phyloP scores from a whole-genome alignment of 139 green algal species.

The Chlamydomonas sphaeroides region DNA sequence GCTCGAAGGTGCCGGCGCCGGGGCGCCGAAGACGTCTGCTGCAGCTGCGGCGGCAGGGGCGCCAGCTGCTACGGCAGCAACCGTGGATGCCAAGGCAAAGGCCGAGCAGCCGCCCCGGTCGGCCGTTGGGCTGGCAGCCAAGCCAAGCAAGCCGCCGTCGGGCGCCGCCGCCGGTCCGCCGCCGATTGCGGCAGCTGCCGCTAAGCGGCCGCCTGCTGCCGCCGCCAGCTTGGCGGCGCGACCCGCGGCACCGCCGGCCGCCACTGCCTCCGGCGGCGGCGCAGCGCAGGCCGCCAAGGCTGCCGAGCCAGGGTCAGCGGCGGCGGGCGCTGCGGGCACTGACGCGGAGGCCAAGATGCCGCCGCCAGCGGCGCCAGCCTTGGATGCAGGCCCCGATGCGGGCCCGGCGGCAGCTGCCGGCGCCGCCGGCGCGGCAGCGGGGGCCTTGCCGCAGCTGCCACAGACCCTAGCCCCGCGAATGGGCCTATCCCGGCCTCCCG shows the following conservation, averaged over 20 bases:
- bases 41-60: not conserved
- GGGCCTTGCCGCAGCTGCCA: conserved; percentile 18
- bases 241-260: not conserved
- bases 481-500: not conserved
- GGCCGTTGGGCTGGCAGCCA: too few relatives aligned
- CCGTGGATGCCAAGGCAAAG: too few relatives aligned
- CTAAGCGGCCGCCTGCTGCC: too few relatives aligned
- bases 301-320: too few relatives aligned
- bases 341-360: not conserved
- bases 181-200: too few relatives aligned
- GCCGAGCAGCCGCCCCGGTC: too few relatives aligned
- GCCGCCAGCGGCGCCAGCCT: not conserved
- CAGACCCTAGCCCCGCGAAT: conserved; percentile 11
- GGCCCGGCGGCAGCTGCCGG: not conserved
- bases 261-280: not conserved
- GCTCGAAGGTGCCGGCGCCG: too few relatives aligned
- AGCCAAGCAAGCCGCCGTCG: too few relatives aligned
- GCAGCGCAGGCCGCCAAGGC: too few relatives aligned
- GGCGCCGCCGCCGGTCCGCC: too few relatives aligned
- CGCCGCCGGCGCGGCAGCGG: not conserved
- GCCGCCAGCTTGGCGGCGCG: too few relatives aligned
- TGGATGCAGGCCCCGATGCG: not conserved
- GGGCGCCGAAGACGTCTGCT: too few relatives aligned
- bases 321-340: not conserved
- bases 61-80: not conserved